These are phyloP conservation scores for Podaxis pistillaris DNA, from an alignment of 768 basidiomycete genomes.

Conservation along the genomic window DNA sequence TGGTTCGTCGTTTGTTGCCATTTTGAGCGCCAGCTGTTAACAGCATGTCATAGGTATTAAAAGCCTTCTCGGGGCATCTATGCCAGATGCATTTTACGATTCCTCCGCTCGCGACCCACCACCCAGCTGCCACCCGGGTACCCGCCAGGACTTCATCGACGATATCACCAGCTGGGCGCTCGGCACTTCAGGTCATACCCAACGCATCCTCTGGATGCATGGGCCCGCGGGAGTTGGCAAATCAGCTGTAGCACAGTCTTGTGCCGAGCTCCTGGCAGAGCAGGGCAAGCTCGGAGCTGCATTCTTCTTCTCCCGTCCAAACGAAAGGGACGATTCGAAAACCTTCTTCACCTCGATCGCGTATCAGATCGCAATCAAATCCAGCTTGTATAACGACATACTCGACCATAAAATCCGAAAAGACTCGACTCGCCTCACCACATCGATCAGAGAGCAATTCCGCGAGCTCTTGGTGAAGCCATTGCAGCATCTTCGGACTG, in stretches of 20 bases:
- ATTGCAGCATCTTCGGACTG: not conserved
- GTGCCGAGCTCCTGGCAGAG: too few relatives aligned
- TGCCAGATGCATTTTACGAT: not conserved
- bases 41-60: not conserved
- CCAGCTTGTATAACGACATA: not conserved
- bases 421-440: not conserved
- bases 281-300: too few relatives aligned
- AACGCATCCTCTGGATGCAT: too few relatives aligned
- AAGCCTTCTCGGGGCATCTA: not conserved
- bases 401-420: not conserved
- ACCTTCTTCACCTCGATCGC: not conserved
- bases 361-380: not conserved
- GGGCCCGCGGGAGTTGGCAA: too few relatives aligned
- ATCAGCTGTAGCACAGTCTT: too few relatives aligned
- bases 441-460: not conserved
- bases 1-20: not conserved
- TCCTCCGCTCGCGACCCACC: not conserved
- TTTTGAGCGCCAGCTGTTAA: not conserved
- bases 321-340: not conserved
- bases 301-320: conserved; percentile 2
- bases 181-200: too few relatives aligned
- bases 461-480: not conserved
- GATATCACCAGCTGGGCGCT: too few relatives aligned
- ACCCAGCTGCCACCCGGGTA: too few relatives aligned
- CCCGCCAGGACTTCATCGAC: too few relatives aligned